Base-by-base conservation (phyloP, 345 rosid species). In the Excoecaria cochinchinensis region DNA sequence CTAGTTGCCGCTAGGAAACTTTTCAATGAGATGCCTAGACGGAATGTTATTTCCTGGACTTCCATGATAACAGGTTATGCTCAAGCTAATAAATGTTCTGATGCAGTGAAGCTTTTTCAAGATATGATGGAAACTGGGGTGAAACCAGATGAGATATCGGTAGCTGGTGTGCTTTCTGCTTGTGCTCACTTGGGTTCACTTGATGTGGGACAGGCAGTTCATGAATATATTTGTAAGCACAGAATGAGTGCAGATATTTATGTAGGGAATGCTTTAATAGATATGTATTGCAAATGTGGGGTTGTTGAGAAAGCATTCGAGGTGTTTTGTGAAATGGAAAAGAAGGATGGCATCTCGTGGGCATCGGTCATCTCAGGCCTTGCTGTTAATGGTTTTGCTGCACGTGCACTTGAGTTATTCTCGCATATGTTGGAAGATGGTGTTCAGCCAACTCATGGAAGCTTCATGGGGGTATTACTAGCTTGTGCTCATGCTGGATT, bases 1-100 rank as follows among this genome's bases (percentile, higher is more conserved):
- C 57, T 84, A 67, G 76, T 67, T 70, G 78, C 79, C 22, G 96
- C 92, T 3, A 70, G 75, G 75, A 58, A 67, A 59, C 67, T 78
- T 57, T 72, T 78, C 12, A 5, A 73, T 46, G 55, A 67, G 51
- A 78, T 72, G 76, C 63, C 76, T 19, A 8, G 5, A 6, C 73
- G 47, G 61, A 57, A 78, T 72, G 77, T 78, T 19, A 73, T 78
- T 58, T 78, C 81, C 8, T 78, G 77, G 81, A 78, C 69, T 67
- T 72, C 51, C 38, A 46, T 78, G 69, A 78, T 72, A 66, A 65
- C 77, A 3, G 73, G 68, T 60, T 78, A 67, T 22, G 76, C 51
- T 72, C 76, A 78, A 71, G 76, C 72, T 4, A 56, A 72, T 5
- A 38, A 19, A 15, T 78, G 40, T 64, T 72, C 76, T 44, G 72